Evolutionary conservation across 805 yeast species (phyloP).

Genomic region (Kodamaea laetipori): DNA sequence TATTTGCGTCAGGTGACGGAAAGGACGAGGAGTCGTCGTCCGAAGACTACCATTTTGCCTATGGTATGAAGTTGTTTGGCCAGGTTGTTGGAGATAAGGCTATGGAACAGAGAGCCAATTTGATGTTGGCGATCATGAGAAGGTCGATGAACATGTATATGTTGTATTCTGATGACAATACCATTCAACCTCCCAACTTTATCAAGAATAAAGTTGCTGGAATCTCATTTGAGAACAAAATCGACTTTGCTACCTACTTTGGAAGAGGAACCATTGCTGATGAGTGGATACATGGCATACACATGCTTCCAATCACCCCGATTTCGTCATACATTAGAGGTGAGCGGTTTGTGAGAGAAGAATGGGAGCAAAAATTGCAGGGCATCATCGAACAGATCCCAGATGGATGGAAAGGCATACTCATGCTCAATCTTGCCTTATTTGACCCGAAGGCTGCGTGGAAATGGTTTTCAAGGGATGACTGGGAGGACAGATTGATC

Average conservation of each 20-base stretch:
- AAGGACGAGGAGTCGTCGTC: constrained; percentile 74
- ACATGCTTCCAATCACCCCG: constrained; percentile 74
- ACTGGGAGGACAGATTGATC: constrained; percentile 57
- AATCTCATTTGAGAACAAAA: constrained; percentile 69
- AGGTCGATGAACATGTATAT: constrained; percentile 58
- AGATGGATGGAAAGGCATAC: constrained; percentile 73
- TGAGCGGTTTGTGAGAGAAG: constrained; percentile 57
- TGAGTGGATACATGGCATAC: constrained; percentile 78
- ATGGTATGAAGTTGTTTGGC: constrained; percentile 70
- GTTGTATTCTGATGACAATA: constrained; percentile 55
- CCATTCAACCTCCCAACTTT: constrained; percentile 55
- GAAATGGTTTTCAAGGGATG: constrained; percentile 47
- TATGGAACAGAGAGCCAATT: constrained; percentile 55
- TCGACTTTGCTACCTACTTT: constrained; percentile 74
- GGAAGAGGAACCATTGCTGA: constrained; percentile 58
- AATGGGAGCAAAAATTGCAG: constrained; percentile 58
- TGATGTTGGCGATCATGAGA: constrained; percentile 62
- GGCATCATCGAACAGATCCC: constrained; percentile 49
- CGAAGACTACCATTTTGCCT: constrained; percentile 72
- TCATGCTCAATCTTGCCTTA: constrained; percentile 74
- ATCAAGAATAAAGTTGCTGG: constrained; percentile 71
- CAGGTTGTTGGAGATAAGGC: constrained; percentile 52
- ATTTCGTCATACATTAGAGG: constrained; percentile 61
- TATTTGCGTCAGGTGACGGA: constrained; percentile 71
- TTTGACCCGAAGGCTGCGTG: constrained; percentile 59